phyloP scores from a whole-genome alignment of 306 rosid species.

The Malus sylvestris region DNA sequence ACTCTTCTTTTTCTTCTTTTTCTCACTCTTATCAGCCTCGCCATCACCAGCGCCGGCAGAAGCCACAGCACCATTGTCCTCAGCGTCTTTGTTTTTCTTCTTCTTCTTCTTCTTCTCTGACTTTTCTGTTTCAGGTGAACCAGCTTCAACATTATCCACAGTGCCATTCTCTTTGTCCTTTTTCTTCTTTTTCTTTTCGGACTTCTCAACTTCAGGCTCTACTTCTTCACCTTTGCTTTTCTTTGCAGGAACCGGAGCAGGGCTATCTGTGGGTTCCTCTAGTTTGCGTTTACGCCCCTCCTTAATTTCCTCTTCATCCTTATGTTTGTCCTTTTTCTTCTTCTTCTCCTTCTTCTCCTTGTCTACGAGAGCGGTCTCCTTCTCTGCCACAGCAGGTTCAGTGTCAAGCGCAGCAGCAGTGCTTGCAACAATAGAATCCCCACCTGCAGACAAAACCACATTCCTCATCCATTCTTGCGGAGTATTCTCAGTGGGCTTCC shows the following conservation, averaged over 20 bases:
- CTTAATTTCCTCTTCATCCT: constrained; percentile 19
- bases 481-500: constrained; percentile 59
- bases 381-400: constrained; percentile 17
- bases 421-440: constrained; percentile 49
- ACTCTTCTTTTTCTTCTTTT: constrained; percentile 53
- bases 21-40: constrained; percentile 46
- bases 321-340: constrained; percentile 1
- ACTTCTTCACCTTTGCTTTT: constrained; percentile 35
- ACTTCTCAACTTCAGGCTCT: constrained; percentile 35
- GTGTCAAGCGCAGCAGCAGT: constrained; percentile 35
- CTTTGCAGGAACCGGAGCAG: constrained; percentile 35
- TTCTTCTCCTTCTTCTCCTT: constrained; percentile 18
- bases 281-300: constrained; percentile 44
- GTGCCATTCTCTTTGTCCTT: constrained; percentile 38
- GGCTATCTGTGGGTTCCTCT: constrained; percentile 32
- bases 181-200: constrained; percentile 43
- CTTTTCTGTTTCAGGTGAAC: constrained; percentile 39
- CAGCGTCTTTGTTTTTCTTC: constrained; percentile 53
- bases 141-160: constrained; percentile 28
- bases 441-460: constrained; percentile 53
- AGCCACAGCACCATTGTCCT: constrained; percentile 14
- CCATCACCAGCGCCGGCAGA: constrained; percentile 13
- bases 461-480: constrained; percentile 71
- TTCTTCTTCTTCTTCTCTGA: constrained; percentile 71
- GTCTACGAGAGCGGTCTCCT: constrained; percentile 5